Evolutionary conservation across 495 filamentous ascomycete genomes (phyloP).

Genomic region (Penicillium mononematosum): DNA sequence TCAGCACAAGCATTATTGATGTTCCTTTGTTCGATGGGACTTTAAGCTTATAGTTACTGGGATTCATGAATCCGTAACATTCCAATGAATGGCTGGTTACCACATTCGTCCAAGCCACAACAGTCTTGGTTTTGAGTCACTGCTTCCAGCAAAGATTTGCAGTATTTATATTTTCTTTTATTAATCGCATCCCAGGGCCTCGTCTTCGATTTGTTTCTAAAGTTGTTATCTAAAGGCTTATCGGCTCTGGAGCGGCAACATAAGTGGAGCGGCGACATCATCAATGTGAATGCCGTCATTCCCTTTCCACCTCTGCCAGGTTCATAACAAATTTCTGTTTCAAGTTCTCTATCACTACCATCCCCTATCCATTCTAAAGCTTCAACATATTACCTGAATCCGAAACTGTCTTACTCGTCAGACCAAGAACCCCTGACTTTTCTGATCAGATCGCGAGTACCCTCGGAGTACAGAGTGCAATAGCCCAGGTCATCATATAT

Average conservation of each 20-base stretch:
- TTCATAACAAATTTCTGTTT: constrained; percentile 8
- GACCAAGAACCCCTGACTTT: background rate
- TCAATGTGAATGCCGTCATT: constrained; percentile 25
- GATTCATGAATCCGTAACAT: constrained; percentile 11
- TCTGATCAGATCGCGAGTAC: background rate
- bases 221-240: constrained; percentile 19
- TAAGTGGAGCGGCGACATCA: constrained; percentile 40
- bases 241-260: constrained; percentile 21
- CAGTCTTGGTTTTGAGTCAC: background rate
- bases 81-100: constrained; percentile 16
- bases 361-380: background rate
- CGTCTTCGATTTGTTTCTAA: background rate
- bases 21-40: background rate
- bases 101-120: background rate
- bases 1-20: background rate
- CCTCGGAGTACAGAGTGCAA: background rate
- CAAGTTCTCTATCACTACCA: constrained; percentile 6
- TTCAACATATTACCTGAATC: background rate
- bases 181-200: background rate
- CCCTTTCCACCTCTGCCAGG: constrained; percentile 18
- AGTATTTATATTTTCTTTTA: background rate
- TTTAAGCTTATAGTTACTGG: background rate
- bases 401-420: background rate
- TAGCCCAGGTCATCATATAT: background rate
- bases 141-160: background rate